phyloP scores from a whole-genome alignment of 1,139 yeast genomes.

The Geotrichum fermentans region DNA sequence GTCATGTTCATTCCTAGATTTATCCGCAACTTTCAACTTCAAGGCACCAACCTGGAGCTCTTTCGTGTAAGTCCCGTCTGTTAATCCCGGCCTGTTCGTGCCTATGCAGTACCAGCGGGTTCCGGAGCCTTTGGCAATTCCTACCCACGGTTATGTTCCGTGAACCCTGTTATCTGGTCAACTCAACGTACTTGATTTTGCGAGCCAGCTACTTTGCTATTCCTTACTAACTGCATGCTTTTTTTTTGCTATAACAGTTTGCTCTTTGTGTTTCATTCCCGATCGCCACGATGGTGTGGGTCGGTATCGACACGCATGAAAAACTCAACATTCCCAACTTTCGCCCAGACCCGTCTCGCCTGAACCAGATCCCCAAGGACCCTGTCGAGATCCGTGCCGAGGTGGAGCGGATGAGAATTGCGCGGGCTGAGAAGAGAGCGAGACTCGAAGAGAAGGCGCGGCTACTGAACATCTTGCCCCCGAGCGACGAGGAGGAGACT shows the following conservation, averaged over 20 bases:
- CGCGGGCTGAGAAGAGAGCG: slow-evolving; percentile 64
- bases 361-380: slow-evolving; percentile 87
- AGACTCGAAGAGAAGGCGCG: slow-evolving; percentile 68
- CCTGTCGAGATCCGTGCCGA: slow-evolving; percentile 90
- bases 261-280: slow-evolving; percentile 84
- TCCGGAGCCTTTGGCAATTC: no score
- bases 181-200: background rate
- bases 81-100: no score
- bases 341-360: slow-evolving; percentile 94
- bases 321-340: slow-evolving; percentile 91
- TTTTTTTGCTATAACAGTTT: slow-evolving; percentile 50
- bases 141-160: no score
- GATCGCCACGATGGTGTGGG: slow-evolving; percentile 82
- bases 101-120: no score
- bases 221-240: background rate
- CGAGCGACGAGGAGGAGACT: background rate
- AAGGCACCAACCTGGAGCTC: slow-evolving; percentile 22
- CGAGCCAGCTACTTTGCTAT: background rate
- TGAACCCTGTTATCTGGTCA: background rate
- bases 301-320: slow-evolving; percentile 82
- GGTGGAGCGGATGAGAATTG: slow-evolving; percentile 76
- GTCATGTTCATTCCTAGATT: background rate
- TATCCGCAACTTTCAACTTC: slow-evolving; percentile 16
- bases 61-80: slow-evolving; percentile 10
- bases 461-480: slow-evolving; percentile 39